Conservation (phyloP, 495 filamentous ascomycete species). For the Aspergillus diversus region DNA sequence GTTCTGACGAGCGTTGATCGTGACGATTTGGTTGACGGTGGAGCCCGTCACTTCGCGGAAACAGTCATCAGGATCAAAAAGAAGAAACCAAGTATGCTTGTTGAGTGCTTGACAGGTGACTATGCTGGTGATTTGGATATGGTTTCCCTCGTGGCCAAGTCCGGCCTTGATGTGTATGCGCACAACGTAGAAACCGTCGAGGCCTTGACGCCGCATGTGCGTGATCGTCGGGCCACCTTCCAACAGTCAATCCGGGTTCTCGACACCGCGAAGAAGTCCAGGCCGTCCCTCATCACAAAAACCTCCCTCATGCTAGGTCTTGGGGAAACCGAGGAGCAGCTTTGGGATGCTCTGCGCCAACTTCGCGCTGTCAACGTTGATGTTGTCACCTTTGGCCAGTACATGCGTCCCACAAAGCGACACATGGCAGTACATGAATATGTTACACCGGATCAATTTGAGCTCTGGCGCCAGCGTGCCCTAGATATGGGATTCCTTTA, state of each 20-base stretch:
- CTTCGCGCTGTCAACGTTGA: conserved; percentile 81
- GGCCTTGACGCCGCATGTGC: conserved; percentile 81
- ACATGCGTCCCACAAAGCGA: conserved; percentile 97
- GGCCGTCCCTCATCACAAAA: conserved; percentile 85
- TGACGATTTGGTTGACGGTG: conserved; percentile 88
- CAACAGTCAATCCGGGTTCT: conserved; percentile 82
- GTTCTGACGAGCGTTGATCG: conserved; percentile 93
- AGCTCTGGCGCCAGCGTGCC: conserved; percentile 86
- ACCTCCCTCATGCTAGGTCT: conserved; percentile 96
- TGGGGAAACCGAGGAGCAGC: conserved; percentile 88
- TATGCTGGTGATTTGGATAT: conserved; percentile 81
- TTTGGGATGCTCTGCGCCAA: conserved; percentile 79
- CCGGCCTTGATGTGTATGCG: conserved; percentile 93
- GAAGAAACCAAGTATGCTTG: conserved; percentile 81
- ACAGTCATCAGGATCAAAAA: conserved; percentile 93
- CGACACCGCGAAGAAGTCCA: conserved; percentile 75
- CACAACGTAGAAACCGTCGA: conserved; percentile 98
- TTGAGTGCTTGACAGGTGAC: conserved; percentile 95
- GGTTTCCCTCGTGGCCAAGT: conserved; percentile 78
- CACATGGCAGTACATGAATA: conserved; percentile 97
- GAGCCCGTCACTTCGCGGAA: conserved; percentile 89
- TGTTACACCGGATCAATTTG: conserved; percentile 86
- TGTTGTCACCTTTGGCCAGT: conserved; percentile 97
- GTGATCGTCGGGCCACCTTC: conserved; percentile 90
- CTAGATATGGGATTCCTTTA: conserved; percentile 97